Percentiles rank a stretch among this genome's conserved stretches.
These are phyloP conservation scores for Saturnispora sekii DNA, from an alignment of 805 yeast species.

Conservation along the genomic window DNA sequence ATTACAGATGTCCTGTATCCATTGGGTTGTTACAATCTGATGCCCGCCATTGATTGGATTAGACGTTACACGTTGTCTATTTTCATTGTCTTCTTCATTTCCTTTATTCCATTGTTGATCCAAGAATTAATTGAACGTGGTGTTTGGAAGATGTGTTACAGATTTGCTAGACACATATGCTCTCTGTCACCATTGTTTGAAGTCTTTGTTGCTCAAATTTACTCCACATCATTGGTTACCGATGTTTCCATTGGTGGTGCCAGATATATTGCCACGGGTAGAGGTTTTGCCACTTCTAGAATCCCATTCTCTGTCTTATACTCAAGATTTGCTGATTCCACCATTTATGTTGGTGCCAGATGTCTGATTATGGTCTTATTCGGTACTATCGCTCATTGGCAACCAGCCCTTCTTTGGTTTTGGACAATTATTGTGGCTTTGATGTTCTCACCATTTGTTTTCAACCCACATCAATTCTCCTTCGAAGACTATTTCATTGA, in stretches of 20 bases:
- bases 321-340: slow-evolving; percentile 58
- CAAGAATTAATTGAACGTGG: slow-evolving; percentile 82
- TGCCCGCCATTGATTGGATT: slow-evolving; percentile 72
- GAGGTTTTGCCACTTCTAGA: slow-evolving; percentile 77
- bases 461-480: slow-evolving; percentile 70
- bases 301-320: slow-evolving; percentile 56
- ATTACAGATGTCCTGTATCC: slow-evolving; percentile 59
- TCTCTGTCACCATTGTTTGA: slow-evolving; percentile 76
- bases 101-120: slow-evolving; percentile 67
- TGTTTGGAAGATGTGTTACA: slow-evolving; percentile 59
- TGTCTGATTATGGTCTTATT: slow-evolving; percentile 44
- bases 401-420: slow-evolving; percentile 48
- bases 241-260: slow-evolving; percentile 82
- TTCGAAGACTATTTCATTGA: slow-evolving; percentile 63
- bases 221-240: slow-evolving; percentile 58
- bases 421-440: slow-evolving; percentile 63
- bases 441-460: slow-evolving; percentile 61
- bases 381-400: slow-evolving; percentile 57
- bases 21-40: slow-evolving; percentile 61
- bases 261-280: slow-evolving; percentile 75
- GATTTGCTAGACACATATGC: slow-evolving; percentile 58
- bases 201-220: slow-evolving; percentile 73
- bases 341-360: slow-evolving; percentile 54
- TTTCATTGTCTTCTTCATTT: slow-evolving; percentile 72
- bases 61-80: slow-evolving; percentile 74